Base-by-base conservation (phyloP, 169 alveolate species). In the Neospora caninum region DNA sequence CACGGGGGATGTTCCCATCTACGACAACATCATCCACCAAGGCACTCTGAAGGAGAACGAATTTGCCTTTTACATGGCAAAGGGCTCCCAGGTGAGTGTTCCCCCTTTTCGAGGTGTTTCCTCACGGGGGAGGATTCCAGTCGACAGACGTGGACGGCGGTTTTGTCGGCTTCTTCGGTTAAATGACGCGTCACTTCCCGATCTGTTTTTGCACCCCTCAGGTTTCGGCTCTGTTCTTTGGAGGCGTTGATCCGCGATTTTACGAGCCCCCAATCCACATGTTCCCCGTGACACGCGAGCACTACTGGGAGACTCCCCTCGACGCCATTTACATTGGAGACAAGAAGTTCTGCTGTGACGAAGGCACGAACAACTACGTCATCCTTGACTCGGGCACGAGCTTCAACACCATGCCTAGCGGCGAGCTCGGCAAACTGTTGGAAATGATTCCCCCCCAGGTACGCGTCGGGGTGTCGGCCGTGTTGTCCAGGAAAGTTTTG, bases 301-400 rank as follows among this genome's bases (percentile, higher is more conserved):
- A 97, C 73, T 98, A 98, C 70, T 98, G 99, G 99, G 98, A 98
- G 93, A 98, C 97, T 16, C 93, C 96, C 34, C 93, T 98, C 36
- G 98, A 97, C 89, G 98, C 95, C 20, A 93, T 98, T n/a, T 96
- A 95, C 78, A 95, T 98, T 31, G 99, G 98, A 0, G 97, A 97
- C 78, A 95, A 95, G 39, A 97, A 97, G 94, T 89, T 97, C 78
- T 98, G 99, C 94, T 97, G 99, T 87, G 97, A 97, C 34, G 96
- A 97, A 41, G 88, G 88, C 27, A 78, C 94, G 25, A 93, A 95
- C 45, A 96, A 97, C 27, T 98, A 97, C 92, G 96, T 97, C 16
- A 97, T 98, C 34, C 96, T 98, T 54, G 99, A 98, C 84, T 96
- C 98, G 38, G 99, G 99, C 0, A 98, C 99, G 0, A 97, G 98